phyloP scores from a whole-genome alignment of 129 eudicot species.

The Logfia minima region DNA sequence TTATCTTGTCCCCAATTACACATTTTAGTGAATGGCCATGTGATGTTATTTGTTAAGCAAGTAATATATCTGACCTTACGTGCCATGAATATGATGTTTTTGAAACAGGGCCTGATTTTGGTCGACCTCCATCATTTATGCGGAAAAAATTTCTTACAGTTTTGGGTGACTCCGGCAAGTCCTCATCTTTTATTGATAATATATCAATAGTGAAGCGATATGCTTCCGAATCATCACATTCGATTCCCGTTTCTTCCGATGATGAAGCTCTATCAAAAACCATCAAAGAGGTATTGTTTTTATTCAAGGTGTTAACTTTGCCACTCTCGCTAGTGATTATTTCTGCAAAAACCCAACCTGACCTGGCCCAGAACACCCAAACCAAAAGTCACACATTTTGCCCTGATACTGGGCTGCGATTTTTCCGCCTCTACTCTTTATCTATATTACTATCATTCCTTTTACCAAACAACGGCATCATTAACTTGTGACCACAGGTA shows the following conservation, averaged over 20 bases:
- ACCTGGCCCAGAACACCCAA: neutral
- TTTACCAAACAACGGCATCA: slow-evolving; percentile 8
- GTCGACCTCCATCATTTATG: slow-evolving; percentile 66
- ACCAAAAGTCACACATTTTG: neutral
- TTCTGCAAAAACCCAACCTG: no score
- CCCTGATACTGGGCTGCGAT: neutral
- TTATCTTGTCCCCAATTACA: neutral
- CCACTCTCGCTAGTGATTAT: neutral
- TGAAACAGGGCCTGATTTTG: slow-evolving; percentile 83
- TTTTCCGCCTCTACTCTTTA: neutral
- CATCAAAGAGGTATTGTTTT: slow-evolving; percentile 66
- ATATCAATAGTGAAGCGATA: slow-evolving; percentile 77
- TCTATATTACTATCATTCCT: neutral
- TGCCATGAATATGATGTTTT: slow-evolving; percentile 6
- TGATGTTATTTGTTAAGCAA: neutral
- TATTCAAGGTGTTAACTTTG: neutral
- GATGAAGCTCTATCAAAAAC: slow-evolving; percentile 84
- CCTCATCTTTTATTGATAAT: slow-evolving; percentile 77
- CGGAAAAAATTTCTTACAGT: slow-evolving; percentile 73
- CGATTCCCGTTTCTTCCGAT: slow-evolving; percentile 81
- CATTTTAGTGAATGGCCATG: slow-evolving; percentile 14
- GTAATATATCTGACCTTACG: neutral
- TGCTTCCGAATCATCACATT: slow-evolving; percentile 84
- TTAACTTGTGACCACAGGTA: slow-evolving; percentile 43
- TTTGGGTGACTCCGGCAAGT: slow-evolving; percentile 72